phyloP scores from a whole-genome alignment of 371 early-diverging fungal genomes.

The Actinomortierella wolfii region DNA sequence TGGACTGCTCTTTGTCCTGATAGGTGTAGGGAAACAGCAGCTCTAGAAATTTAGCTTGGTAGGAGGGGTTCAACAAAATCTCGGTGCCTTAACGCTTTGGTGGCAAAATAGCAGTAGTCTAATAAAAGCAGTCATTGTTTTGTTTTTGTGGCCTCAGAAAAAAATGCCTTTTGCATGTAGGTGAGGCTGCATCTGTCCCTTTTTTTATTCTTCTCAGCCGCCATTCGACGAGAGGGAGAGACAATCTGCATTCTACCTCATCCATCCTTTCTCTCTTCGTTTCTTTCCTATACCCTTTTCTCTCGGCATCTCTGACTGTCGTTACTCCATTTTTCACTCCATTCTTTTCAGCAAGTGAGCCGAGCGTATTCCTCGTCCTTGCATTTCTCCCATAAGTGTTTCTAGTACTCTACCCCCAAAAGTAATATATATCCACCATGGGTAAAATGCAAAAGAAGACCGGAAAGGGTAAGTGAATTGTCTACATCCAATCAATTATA shows the following conservation, averaged over 20 bases:
- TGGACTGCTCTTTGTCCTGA: no score
- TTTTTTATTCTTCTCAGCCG: no score
- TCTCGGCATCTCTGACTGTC: background rate
- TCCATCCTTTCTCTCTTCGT: background rate
- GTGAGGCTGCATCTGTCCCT: no score
- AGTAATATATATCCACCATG: constrained; percentile 24
- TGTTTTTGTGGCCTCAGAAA: no score
- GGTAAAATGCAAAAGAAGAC: constrained; percentile 50
- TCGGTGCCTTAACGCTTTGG: no score
- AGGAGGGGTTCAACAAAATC: no score
- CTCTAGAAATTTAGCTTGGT: no score
- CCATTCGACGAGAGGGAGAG: no score
- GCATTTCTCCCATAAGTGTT: background rate
- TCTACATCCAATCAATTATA: background rate
- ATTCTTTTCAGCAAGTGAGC: constrained; percentile 3
- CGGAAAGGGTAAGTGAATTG: constrained; percentile 45
- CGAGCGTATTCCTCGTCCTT: background rate
- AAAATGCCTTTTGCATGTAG: no score
- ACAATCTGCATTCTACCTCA: background rate
- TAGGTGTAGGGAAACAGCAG: no score
- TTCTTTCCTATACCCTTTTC: background rate
- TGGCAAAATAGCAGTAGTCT: background rate
- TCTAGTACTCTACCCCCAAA: background rate
- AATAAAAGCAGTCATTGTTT: background rate
- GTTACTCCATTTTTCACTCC: background rate